Conservation (phyloP, 345 rosid genomes). For the Gossypioides kirkii region DNA sequence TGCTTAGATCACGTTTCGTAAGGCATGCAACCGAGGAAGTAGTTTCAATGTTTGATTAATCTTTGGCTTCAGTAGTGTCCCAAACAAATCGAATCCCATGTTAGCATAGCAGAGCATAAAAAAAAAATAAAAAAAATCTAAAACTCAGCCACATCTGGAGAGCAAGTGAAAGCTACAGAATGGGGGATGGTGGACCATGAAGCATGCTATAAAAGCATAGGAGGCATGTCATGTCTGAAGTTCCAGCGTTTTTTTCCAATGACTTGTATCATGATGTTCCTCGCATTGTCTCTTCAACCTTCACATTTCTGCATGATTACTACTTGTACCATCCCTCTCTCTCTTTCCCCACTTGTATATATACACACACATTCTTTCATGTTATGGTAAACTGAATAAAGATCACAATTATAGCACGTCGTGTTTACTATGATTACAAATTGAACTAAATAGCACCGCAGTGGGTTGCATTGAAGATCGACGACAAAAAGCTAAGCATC, state of each 20-base stretch:
- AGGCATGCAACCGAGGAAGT: background rate
- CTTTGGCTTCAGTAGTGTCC: no score
- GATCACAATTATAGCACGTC: background rate
- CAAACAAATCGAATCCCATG: background rate
- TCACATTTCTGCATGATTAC: background rate
- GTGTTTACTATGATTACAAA: background rate
- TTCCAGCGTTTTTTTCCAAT: background rate
- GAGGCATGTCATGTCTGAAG: conserved; percentile 2
- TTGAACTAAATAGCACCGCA: background rate
- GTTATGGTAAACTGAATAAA: background rate
- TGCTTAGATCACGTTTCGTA: background rate
- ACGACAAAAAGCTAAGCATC: background rate
- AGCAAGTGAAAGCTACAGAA: background rate
- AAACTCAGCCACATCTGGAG: background rate
- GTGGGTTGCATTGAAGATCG: background rate
- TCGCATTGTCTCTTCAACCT: conserved; percentile 1
- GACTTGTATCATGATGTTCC: background rate
- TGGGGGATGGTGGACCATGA: conserved; percentile 4
- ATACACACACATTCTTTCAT: background rate
- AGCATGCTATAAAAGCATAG: conserved; percentile 2
- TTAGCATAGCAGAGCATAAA: background rate
- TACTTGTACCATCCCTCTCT: background rate
- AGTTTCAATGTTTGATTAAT: background rate
- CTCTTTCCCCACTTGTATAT: background rate
- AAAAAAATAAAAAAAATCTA: no score